Evolutionary conservation across 306 rosid species (phyloP), one percentile per base, ranked within the genome.

Genomic region (Acacia acuminata): DNA sequence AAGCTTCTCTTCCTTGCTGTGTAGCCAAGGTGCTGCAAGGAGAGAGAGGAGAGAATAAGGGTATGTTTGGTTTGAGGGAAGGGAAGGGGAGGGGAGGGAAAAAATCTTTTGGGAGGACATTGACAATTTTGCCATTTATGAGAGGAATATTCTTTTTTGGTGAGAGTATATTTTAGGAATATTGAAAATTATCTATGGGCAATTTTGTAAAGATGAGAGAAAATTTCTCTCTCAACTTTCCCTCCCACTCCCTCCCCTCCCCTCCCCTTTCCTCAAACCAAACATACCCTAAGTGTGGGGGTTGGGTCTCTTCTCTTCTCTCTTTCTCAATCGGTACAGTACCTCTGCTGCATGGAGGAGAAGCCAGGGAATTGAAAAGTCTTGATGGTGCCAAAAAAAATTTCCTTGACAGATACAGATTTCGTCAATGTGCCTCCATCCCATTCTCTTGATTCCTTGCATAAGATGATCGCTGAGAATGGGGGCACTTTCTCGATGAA

Each of bases 401-500:
- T 81, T 69, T 82, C 93, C 97, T 93, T 95, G 90, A 93, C 96
- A 74, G 65, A 55, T 77, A 19, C 84, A 95, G 99, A 95, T 89
- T 88, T 95, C 40, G 93, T 88, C 78, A 95, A 95, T 82, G 97
- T 92, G 67, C 97, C 99, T 84, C 82, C 92, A 83, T 88, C 86
- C 48, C 86, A 85, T 82, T 89, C 99, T 75, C 90, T 92, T 13
- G 96, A 95, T 85, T 88, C 88, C 85, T 79, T 95, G 79, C 99
- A 90, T 88, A 93, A 92, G 88, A 82, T 92, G 80, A 79, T 93
- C 84, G 99, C 87, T 63, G 97, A 93, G 89, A 92, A 92, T 88
- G 99, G 99, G 78, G 99, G 99, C 79, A 83, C 89, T 75, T 93
- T 95, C 92, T 95, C 99, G 0, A 95, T 95, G 99, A 95, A 95